Conservation (phyloP, 768 basidiomycete species). For the Candolleomyces aberdarensis region DNA sequence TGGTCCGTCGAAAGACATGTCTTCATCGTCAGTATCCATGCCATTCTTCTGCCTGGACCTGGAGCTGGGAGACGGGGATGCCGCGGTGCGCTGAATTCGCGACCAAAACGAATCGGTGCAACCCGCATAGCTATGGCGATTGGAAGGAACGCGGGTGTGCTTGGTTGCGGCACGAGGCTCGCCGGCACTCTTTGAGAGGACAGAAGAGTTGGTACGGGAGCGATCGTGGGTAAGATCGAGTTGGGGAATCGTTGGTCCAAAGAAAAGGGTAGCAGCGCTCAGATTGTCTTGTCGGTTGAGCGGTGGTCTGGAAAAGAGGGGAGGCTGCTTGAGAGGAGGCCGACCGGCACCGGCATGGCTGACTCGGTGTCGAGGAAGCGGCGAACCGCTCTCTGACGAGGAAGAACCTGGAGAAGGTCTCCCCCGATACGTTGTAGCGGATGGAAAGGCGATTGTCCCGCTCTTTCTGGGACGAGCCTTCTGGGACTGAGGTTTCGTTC, state of each 20-base stretch:
- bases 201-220: conserved; percentile 28
- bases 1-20: conserved; percentile 52
- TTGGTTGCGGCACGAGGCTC: conserved; percentile 21
- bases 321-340: conserved; percentile 16
- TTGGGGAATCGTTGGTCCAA: conserved; percentile 53
- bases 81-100: conserved; percentile 19
- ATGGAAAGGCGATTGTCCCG: conserved; percentile 40
- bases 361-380: not conserved
- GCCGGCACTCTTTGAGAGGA: conserved; percentile 15
- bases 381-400: conserved; percentile 50
- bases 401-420: conserved; percentile 37
- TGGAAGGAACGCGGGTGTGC: conserved; percentile 20
- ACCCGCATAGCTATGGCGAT: conserved; percentile 69
- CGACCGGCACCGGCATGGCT: conserved; percentile 10
- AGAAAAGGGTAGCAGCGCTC: conserved; percentile 61
- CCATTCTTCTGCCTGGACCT: conserved; percentile 19
- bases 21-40: conserved; percentile 40
- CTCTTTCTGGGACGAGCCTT: conserved; percentile 26
- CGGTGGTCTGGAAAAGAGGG: conserved; percentile 29
- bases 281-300: conserved; percentile 51
- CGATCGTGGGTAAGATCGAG: conserved; percentile 22
- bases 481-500: conserved; percentile 9
- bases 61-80: conserved; percentile 37
- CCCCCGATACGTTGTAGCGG: conserved; percentile 36
- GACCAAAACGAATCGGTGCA: conserved; percentile 21